Evolutionary conservation across 306 rosid species (phyloP).

Genomic region (Mucuna pruriens): DNA sequence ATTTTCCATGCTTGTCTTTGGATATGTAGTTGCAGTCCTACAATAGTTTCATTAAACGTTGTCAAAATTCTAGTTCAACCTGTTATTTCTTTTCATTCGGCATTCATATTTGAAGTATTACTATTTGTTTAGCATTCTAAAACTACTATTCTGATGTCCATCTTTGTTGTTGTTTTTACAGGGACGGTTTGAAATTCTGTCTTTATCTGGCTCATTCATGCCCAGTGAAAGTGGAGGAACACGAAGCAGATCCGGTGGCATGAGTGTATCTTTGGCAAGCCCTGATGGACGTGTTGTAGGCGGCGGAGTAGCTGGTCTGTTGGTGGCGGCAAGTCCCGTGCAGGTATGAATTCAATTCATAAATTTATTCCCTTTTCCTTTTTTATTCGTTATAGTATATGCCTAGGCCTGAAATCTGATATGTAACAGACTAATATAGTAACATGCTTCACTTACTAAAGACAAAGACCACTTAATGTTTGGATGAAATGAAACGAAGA

Average conservation of each 20-base stretch:
- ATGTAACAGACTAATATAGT: background rate
- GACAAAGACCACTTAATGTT: background rate
- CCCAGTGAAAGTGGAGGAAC: conserved; percentile 87
- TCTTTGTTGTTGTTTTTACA: conserved; percentile 42
- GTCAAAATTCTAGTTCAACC: conserved; percentile 10
- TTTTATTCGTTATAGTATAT: background rate
- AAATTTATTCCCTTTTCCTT: background rate
- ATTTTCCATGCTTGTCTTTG: background rate
- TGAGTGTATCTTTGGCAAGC: conserved; percentile 92
- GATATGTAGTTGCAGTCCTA: background rate
- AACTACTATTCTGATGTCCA: background rate
- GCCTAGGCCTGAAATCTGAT: conserved; percentile 1
- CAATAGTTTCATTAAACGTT: background rate
- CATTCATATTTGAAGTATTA: background rate
- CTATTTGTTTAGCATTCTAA: background rate
- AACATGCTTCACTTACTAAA: background rate
- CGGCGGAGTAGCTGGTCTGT: conserved; percentile 92
- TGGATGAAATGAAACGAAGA: background rate
- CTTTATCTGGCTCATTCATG: conserved; percentile 92
- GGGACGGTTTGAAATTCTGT: conserved; percentile 95
- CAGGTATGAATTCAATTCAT: conserved; percentile 53
- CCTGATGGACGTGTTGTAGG: conserved; percentile 98
- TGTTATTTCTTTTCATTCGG: conserved; percentile 19
- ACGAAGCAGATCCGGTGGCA: conserved; percentile 94
- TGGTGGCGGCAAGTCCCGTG: conserved; percentile 95